phyloP scores from a whole-genome alignment of 306 rosid species.

The Comarum palustre region DNA sequence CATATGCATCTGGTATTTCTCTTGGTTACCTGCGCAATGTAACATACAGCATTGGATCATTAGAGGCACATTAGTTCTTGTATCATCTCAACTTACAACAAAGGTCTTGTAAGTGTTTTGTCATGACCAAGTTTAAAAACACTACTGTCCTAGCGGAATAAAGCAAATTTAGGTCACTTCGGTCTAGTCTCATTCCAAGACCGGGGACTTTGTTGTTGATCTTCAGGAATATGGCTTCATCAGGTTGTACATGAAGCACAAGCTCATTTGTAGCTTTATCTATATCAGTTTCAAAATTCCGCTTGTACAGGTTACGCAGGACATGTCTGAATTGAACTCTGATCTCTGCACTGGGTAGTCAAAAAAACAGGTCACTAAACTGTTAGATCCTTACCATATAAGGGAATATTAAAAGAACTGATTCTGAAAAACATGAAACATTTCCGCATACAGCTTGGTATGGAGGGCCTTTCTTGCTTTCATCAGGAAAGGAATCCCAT shows the following conservation, averaged over 20 bases:
- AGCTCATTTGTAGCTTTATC: constrained; percentile 95
- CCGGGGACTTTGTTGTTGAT: constrained; percentile 98
- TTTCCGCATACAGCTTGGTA: constrained; percentile 56
- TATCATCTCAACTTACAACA: neutral
- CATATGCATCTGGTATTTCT: constrained; percentile 95
- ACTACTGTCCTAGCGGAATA: constrained; percentile 63
- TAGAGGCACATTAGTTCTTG: neutral
- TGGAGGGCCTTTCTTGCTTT: constrained; percentile 98
- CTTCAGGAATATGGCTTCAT: constrained; percentile 93
- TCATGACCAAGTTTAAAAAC: neutral
- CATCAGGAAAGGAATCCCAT: constrained; percentile 97
- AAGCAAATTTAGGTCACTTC: constrained; percentile 84
- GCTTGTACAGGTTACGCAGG: constrained; percentile 89
- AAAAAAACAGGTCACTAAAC: constrained; percentile 20
- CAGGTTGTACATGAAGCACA: constrained; percentile 94
- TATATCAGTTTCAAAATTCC: constrained; percentile 80
- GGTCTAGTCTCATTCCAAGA: constrained; percentile 93
- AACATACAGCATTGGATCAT: neutral
- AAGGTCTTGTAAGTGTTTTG: neutral
- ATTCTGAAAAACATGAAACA: constrained; percentile 8
- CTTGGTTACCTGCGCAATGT: constrained; percentile 62
- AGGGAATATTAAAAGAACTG: constrained; percentile 8
- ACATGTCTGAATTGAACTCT: constrained; percentile 97
- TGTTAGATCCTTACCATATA: constrained; percentile 14
- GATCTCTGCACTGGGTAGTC: constrained; percentile 79